Percentiles rank a stretch among this genome's conserved stretches.
These are phyloP conservation scores for Wallacemonas collosoma DNA, from an alignment of 208 protist genomes.

Conservation along the genomic window DNA sequence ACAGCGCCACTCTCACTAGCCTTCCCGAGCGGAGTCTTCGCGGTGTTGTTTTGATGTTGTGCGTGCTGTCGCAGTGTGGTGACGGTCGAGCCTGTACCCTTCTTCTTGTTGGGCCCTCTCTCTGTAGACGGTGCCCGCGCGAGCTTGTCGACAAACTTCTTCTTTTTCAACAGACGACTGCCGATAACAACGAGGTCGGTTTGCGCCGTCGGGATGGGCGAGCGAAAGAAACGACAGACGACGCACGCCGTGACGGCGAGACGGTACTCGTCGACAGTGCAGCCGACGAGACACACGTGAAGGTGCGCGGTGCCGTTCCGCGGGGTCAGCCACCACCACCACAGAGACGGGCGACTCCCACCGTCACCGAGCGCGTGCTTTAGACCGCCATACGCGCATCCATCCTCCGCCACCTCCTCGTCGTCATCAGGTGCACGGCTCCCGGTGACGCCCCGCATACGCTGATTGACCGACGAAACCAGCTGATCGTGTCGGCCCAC, in stretches of 20 bases:
- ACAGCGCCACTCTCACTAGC: background rate
- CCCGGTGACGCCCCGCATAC: too few relatives aligned
- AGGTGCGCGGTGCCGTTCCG: constrained; percentile 46
- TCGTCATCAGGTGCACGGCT: too few relatives aligned
- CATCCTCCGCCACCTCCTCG: too few relatives aligned
- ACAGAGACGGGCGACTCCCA: background rate
- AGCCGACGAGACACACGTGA: constrained; percentile 52
- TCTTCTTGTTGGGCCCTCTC: background rate
- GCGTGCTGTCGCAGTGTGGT: constrained; percentile 4
- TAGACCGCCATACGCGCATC: background rate
- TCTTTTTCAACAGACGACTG: constrained; percentile 32
- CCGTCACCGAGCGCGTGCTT: background rate
- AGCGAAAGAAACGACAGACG: constrained; percentile 64
- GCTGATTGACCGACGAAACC: too few relatives aligned
- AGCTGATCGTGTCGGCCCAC: too few relatives aligned
- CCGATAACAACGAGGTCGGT: constrained; percentile 80
- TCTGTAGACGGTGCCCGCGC: background rate
- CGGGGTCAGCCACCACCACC: constrained; percentile 24
- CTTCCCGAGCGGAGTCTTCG: background rate
- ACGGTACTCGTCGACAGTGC: constrained; percentile 38
- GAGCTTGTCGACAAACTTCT: constrained; percentile 18
- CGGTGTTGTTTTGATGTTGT: constrained; percentile 7
- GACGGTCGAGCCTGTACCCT: background rate
- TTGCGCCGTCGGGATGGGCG: constrained; percentile 43
- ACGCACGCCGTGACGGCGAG: constrained; percentile 31